A percentile compares a stretch with the other conserved stretches of the same genome.
Conservation (phyloP, 257 asterid species). For the Voacanga thouarsii region DNA sequence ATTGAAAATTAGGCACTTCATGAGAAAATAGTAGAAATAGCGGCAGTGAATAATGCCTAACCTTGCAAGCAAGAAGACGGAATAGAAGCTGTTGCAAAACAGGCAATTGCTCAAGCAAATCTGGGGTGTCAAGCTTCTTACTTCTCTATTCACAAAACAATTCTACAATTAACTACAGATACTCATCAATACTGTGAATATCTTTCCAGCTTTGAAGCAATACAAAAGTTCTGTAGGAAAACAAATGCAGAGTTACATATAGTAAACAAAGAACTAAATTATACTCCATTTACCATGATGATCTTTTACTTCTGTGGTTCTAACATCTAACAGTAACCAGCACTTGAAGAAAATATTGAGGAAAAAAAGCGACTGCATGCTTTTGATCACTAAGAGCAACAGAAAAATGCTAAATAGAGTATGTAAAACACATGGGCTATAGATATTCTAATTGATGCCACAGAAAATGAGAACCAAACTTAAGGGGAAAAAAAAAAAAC, state of each 20-base stretch:
- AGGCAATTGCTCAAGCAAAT: slow-evolving; percentile 63
- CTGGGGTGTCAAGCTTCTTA: slow-evolving; percentile 47
- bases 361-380: no score
- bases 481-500: no score
- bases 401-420: background rate
- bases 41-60: slow-evolving; percentile 14
- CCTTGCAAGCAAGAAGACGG: slow-evolving; percentile 77
- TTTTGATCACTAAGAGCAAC: background rate
- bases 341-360: background rate
- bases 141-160: slow-evolving; percentile 43
- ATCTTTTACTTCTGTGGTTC: background rate
- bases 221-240: background rate
- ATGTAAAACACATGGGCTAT: background rate
- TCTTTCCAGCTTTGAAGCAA: background rate
- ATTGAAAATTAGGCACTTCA: background rate
- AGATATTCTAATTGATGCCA: background rate
- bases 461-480: background rate
- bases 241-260: background rate
- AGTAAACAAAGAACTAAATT: background rate
- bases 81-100: slow-evolving; percentile 66
- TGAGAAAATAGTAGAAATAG: background rate
- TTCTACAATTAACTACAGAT: background rate
- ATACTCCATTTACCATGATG: background rate
- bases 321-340: background rate
- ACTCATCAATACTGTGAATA: background rate